phyloP scores from a whole-genome alignment of 306 rosid genomes.

The Castanospermum australe region DNA sequence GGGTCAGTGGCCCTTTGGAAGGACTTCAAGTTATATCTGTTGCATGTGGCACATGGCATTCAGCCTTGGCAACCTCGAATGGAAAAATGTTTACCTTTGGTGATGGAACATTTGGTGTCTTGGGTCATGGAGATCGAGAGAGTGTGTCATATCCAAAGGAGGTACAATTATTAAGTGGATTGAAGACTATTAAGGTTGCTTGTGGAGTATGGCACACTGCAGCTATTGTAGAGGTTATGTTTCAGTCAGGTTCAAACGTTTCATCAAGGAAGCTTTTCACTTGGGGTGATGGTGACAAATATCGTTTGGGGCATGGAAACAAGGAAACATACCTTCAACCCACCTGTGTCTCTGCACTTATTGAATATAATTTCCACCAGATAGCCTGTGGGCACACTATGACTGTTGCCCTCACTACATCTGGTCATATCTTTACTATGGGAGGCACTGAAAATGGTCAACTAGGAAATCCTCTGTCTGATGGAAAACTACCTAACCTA shows the following conservation, averaged over 20 bases:
- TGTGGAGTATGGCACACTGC: conserved; percentile 99
- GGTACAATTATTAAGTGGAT: conserved; percentile 77
- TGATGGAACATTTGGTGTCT: conserved; percentile 91
- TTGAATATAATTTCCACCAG: conserved; percentile 83
- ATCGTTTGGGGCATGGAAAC: conserved; percentile 89
- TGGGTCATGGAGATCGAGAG: conserved; percentile 86
- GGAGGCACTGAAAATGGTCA: conserved; percentile 76
- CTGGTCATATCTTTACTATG: conserved; percentile 90
- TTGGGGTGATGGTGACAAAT: conserved; percentile 96
- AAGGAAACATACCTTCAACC: conserved; percentile 86
- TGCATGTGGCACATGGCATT: conserved; percentile 99
- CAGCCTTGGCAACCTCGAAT: conserved; percentile 82
- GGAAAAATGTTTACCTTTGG: conserved; percentile 96
- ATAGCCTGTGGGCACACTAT: conserved; percentile 87
- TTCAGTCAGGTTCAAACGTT: conserved; percentile 58
- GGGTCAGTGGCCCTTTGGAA: conserved; percentile 76
- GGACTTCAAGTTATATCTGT: conserved; percentile 87
- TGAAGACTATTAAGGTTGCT: conserved; percentile 81
- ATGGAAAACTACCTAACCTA: conserved; percentile 72
- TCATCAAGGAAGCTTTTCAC: conserved; percentile 82
- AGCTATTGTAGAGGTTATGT: conserved; percentile 88
- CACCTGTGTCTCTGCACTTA: conserved; percentile 83
- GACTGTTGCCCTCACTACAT: conserved; percentile 84
- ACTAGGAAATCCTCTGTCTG: conserved; percentile 70
- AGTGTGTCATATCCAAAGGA: conserved; percentile 79